Evolutionary conservation across 2,329 filamentous ascomycete species (phyloP), one percentile per base, ranked within the genome.

Genomic region (Chrysoporthe austroafricana): DNA sequence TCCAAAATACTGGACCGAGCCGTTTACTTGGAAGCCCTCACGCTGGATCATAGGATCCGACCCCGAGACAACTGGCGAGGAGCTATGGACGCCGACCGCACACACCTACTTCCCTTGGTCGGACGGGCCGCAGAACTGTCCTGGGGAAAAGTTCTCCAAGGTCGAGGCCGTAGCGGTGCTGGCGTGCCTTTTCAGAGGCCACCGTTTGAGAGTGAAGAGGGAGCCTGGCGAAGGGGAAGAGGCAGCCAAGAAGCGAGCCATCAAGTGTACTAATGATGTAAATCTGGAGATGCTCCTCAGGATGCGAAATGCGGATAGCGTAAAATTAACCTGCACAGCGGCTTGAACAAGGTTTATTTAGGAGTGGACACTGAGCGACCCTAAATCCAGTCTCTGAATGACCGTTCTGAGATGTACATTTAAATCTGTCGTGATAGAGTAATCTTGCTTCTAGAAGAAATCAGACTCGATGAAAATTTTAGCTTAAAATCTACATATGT

Each of bases 101-200:
- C 36, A 58, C 1, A 70, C 66, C 6, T 73, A 70, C 26, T 69
- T 74, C 9, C 70, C 72, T 2, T 74, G 72, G 71, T 69, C 67
- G 5, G 72, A 72, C 8, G 72, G 71, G 3, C 72, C 70, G 0
- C 72, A 73, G 54, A 70, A 68, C 44, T 74, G 72, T 56, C 72
- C 72, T 2, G 69, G 69, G 9, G 73, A 65, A 50, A 72, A 72
- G 39, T 74, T 74, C 50, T 62, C 72, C 32, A 70, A 68, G 64
- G 72, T 74, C 0, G 70, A 74, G 44, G 69, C 46, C 0, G 71
- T 72, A 1, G 73, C 71, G 1, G 72, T 72, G 3, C 13, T 74
- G 4, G 73, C 72, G 2, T 66, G 66, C 11, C 18, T 74, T 3
- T 69, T 73, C 16, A 39, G 57, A 9, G 0, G 2, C 4, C 70